Percentiles rank a stretch among this genome's conserved stretches.
These are phyloP conservation scores for Trichosanthes cucumerina DNA, from an alignment of 306 rosid genomes.

Conservation along the genomic window DNA sequence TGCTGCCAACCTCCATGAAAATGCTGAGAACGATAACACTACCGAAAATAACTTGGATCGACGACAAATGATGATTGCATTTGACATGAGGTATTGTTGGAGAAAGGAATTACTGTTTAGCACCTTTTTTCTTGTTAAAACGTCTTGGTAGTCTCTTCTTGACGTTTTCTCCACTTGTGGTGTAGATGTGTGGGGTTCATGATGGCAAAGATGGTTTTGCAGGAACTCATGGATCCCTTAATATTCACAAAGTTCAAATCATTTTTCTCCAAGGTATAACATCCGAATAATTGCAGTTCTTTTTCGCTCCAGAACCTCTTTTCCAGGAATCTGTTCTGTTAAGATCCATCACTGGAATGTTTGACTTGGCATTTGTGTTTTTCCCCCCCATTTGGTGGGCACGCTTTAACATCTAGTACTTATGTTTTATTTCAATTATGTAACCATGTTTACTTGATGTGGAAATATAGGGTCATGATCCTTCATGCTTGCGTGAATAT, in stretches of 20 bases:
- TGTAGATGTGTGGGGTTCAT: conserved; percentile 84
- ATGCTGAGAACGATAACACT: conserved; percentile 38
- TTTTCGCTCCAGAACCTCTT: conserved; percentile 2
- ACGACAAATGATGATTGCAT: conserved; percentile 97
- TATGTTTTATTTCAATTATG: background rate
- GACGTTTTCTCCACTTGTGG: conserved; percentile 23
- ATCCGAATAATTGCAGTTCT: conserved; percentile 9
- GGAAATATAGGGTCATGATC: conserved; percentile 77
- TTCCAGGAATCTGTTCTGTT: background rate
- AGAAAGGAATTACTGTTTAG: background rate
- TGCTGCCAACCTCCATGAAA: conserved; percentile 72
- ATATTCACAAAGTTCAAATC: conserved; percentile 63
- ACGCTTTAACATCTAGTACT: background rate
- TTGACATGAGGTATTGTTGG: conserved; percentile 83
- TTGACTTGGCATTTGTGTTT: background rate
- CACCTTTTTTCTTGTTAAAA: background rate
- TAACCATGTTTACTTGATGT: conserved; percentile 16
- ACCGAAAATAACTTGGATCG: conserved; percentile 57
- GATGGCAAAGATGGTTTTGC: conserved; percentile 89
- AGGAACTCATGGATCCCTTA: conserved; percentile 90
- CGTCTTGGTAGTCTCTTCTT: conserved; percentile 16
- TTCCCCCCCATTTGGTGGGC: background rate
- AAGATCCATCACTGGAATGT: background rate
- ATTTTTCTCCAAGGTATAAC: conserved; percentile 70
- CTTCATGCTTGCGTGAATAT: conserved; percentile 85